phyloP scores from a whole-genome alignment of 2,329 filamentous ascomycete genomes.

The Teratosphaeria nubilosa region DNA sequence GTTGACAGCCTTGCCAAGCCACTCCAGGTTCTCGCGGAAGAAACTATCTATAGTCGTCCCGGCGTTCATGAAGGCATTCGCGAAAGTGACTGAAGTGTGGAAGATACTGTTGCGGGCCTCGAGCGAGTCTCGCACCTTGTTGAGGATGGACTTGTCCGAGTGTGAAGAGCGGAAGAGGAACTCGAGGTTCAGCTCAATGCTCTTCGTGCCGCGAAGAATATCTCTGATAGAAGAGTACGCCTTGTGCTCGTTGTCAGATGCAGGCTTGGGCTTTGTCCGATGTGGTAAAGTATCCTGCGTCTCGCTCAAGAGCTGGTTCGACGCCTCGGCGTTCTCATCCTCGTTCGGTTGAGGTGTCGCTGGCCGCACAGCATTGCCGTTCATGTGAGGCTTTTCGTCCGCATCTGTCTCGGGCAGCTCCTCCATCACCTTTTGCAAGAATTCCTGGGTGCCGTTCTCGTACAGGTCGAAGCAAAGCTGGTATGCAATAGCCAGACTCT shows the following conservation, averaged over 20 bases:
- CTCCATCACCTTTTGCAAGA: slow-evolving; percentile 78
- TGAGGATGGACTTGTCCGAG: slow-evolving; percentile 81
- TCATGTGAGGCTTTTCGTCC: slow-evolving; percentile 34
- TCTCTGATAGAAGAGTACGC: slow-evolving; percentile 48
- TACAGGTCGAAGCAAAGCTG: slow-evolving; percentile 98
- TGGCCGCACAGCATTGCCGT: slow-evolving; percentile 28
- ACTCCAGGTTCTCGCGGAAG: slow-evolving; percentile 95
- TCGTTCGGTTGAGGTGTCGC: slow-evolving; percentile 21
- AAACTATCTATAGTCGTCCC: slow-evolving; percentile 97
- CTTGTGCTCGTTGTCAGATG: slow-evolving; percentile 42
- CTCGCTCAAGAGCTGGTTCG: slow-evolving; percentile 45
- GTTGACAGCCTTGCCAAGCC: slow-evolving; percentile 96
- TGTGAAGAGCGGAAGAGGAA: slow-evolving; percentile 95
- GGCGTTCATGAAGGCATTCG: slow-evolving; percentile 98
- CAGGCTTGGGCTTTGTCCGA: slow-evolving; percentile 32
- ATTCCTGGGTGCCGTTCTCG: slow-evolving; percentile 97
- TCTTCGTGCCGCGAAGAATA: slow-evolving; percentile 79
- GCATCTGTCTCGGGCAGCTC: slow-evolving; percentile 52
- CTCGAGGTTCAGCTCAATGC: slow-evolving; percentile 88
- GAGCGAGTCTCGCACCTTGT: slow-evolving; percentile 91
- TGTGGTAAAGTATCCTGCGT: slow-evolving; percentile 43
- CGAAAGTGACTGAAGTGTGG: slow-evolving; percentile 93
- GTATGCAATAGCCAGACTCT: slow-evolving; percentile 77
- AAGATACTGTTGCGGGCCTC: slow-evolving; percentile 97
- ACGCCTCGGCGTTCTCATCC: slow-evolving; percentile 44